A percentile compares a stretch with the other conserved stretches of the same genome.
Conservation (phyloP, 2,329 filamentous ascomycete genomes). For the Elsinoe fawcettii region DNA sequence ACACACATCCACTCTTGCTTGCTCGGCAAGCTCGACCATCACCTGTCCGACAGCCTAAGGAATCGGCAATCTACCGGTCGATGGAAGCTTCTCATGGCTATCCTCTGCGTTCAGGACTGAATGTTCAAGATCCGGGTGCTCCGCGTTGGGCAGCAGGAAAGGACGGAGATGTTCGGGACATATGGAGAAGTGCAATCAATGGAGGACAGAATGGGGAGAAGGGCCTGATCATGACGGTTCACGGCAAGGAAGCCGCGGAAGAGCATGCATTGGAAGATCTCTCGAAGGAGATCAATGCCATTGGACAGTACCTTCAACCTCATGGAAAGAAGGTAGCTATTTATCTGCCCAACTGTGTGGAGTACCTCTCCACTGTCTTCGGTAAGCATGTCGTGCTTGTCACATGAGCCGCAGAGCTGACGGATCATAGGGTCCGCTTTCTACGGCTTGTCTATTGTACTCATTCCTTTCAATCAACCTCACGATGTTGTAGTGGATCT, state of each 20-base stretch:
- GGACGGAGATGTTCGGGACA: conserved; percentile 81
- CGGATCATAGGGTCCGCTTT: conserved; percentile 65
- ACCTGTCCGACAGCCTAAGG: conserved; percentile 70
- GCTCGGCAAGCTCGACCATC: conserved; percentile 74
- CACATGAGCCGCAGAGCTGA: background rate
- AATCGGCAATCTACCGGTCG: conserved; percentile 81
- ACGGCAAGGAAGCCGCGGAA: conserved; percentile 64
- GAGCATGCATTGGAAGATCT: conserved; percentile 66
- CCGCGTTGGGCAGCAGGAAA: conserved; percentile 77
- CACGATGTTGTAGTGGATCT: conserved; percentile 62
- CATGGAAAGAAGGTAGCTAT: conserved; percentile 72
- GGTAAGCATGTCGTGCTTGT: conserved; percentile 34
- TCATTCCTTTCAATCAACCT: conserved; percentile 75
- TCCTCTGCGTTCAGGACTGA: conserved; percentile 66
- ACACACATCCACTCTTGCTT: conserved; percentile 85
- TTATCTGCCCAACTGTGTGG: conserved; percentile 87
- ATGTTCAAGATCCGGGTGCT: conserved; percentile 70
- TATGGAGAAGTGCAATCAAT: conserved; percentile 64
- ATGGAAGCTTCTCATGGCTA: conserved; percentile 78
- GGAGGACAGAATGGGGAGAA: conserved; percentile 48
- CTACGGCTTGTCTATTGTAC: conserved; percentile 74
- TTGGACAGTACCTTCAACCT: conserved; percentile 68
- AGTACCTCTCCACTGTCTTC: conserved; percentile 75
- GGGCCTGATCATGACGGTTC: conserved; percentile 70
- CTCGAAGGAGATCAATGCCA: conserved; percentile 76